A percentile compares a stretch with the other conserved stretches of the same genome.
Evolutionary conservation across 352 stramenopile genomes (phyloP).

Genomic region (Globisporangium yorkense): DNA sequence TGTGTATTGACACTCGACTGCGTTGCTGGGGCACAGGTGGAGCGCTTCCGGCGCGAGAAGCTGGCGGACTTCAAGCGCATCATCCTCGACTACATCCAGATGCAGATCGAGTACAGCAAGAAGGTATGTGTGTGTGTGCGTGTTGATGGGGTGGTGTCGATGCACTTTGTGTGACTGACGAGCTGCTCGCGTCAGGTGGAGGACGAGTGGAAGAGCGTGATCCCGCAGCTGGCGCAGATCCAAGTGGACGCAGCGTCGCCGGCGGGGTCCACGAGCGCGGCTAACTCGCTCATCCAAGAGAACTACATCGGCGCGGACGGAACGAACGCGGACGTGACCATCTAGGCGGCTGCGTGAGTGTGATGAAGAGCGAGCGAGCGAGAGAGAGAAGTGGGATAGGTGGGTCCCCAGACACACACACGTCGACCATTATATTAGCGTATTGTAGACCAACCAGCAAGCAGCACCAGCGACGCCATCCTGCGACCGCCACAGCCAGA

Average conservation of each 20-base stretch:
- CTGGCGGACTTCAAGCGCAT: constrained; percentile 94
- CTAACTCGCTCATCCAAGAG: constrained; percentile 57
- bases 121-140: constrained; percentile 30
- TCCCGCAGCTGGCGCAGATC: constrained; percentile 69
- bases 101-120: constrained; percentile 97
- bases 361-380: not conserved
- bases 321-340: constrained; percentile 29
- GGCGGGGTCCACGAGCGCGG: constrained; percentile 30
- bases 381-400: not conserved
- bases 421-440: not conserved
- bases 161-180: not conserved
- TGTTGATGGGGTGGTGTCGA: not conserved
- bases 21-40: constrained; percentile 44
- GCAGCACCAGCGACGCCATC: too few relatives aligned
- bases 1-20: not conserved
- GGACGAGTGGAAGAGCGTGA: constrained; percentile 72
- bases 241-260: constrained; percentile 52
- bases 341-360: constrained; percentile 17
- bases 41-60: constrained; percentile 95
- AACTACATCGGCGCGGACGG: constrained; percentile 68
- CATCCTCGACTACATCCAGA: constrained; percentile 95
- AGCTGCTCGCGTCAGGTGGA: constrained; percentile 32
- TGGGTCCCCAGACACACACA: not conserved
- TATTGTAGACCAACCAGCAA: not conserved
- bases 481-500: too few relatives aligned